Evolutionary conservation across 73 alveolate genomes (phyloP), one percentile per base, ranked within the genome.

Genomic region (Strombidium stylifer): DNA sequence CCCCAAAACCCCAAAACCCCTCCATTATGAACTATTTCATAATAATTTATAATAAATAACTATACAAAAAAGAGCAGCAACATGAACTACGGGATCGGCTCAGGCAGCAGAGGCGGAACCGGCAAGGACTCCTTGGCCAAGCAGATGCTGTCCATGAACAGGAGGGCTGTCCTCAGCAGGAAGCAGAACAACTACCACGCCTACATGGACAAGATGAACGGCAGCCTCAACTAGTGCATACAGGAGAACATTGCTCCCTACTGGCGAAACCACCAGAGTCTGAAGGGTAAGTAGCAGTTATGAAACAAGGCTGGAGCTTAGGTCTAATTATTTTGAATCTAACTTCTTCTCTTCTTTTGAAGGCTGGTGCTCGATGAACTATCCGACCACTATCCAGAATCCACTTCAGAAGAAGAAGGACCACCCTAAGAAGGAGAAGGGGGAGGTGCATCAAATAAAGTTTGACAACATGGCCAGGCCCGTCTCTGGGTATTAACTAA

Each of bases 311-410:
- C 6, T n/a, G n/a, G n/a, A n/a, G n/a, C n/a, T n/a, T n/a, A n/a
- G n/a, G n/a, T n/a, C n/a, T n/a, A n/a, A n/a, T n/a, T n/a, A n/a
- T n/a, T n/a, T n/a, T n/a, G n/a, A n/a, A n/a, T n/a, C n/a, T n/a
- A n/a, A n/a, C n/a, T n/a, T n/a, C n/a, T n/a, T n/a, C n/a, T n/a
- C n/a, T n/a, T n/a, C n/a, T n/a, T n/a, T 7, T 23, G 24, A 23
- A 60, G 89, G 90, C 16, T 79, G 90, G 90, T 79, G 84, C 41
- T 69, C 84, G 34, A 79, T 79, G 90, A 79, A 79, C 54, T 79
- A 79, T 50, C 82, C 82, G 3, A 35, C 72, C 12, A 69, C 53
- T 7, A 16, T 67, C 19, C 47, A 68, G 1, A 67, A 67, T 37
- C 81, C 81, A 16, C 26, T 58, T 64, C 18, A 64, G 55, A 64